These are phyloP conservation scores for Phytopythium boreale DNA, from an alignment of 352 stramenopile species.

Conservation along the genomic window DNA sequence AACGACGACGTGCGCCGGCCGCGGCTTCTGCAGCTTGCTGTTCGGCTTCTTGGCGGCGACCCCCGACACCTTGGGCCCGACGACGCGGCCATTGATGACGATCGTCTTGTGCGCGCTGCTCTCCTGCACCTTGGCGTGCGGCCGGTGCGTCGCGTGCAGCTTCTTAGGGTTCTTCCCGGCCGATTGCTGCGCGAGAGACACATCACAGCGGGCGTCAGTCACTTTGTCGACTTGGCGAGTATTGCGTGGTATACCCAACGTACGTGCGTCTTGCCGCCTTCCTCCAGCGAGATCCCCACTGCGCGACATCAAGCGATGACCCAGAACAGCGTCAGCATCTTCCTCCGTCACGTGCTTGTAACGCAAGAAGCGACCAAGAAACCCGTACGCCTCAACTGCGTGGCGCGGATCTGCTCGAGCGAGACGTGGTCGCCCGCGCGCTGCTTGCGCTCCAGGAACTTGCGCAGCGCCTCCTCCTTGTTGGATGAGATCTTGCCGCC, in stretches of 20 bases:
- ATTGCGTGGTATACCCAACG: not conserved
- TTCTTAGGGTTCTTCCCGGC: constrained; percentile 39
- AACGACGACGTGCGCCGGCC: constrained; percentile 21
- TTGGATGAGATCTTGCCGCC: constrained; percentile 83
- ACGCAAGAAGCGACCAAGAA: too few relatives aligned
- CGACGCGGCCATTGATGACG: constrained; percentile 60
- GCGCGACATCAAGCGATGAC: not conserved
- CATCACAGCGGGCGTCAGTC: not conserved
- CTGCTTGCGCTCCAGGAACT: constrained; percentile 82
- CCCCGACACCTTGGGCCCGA: constrained; percentile 48
- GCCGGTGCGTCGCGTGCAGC: constrained; percentile 36
- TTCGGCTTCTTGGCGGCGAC: constrained; percentile 16
- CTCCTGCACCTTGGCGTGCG: constrained; percentile 45
- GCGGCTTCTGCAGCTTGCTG: constrained; percentile 22
- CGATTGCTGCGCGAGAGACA: not conserved
- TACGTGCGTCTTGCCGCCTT: constrained; percentile 2
- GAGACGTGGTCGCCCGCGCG: constrained; percentile 38
- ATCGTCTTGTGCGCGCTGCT: constrained; percentile 28
- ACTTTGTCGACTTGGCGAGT: too few relatives aligned
- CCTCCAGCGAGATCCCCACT: constrained; percentile 22
- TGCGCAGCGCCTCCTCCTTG: constrained; percentile 82
- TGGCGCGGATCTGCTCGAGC: constrained; percentile 41
- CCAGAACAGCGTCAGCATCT: constrained; percentile 1
- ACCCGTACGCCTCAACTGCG: constrained; percentile 40
- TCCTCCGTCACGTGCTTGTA: not conserved